Evolutionary conservation across 2,329 filamentous ascomycete species (phyloP), one percentile per base, ranked within the genome.

Genomic region (Rhynchosporium graminicola): DNA sequence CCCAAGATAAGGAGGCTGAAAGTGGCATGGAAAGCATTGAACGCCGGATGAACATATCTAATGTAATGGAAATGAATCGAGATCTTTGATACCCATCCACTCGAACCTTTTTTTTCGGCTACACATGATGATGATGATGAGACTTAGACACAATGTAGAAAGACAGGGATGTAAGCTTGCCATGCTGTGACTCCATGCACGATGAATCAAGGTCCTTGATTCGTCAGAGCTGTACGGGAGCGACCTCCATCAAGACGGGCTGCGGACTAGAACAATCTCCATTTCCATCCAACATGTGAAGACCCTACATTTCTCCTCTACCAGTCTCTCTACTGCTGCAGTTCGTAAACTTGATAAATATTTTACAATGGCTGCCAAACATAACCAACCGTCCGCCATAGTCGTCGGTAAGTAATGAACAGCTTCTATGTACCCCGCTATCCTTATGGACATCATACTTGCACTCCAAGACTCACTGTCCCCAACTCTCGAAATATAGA

Each of bases 11-110:
- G 78, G 69, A 78, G 86, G 63, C 69, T 87, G 31, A 72, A 74
- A 63, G 84, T 87, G 36, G 86, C 83, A 36, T 87, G 84, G 83
- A 79, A 75, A 68, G 81, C 83, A 6, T 74, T 87, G 74, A 76
- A 36, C 52, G 57, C 45, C 68, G 58, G 52, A 56, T 56, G 29
- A 60, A 59, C 28, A 60, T 40, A n/a, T 15, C 15, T 20, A 1
- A 20, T 20, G 20, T 7, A 48, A 58, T 56, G 63, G 52, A 61
- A 54, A 60, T 42, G 8, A 3, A 42, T 12, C 40, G 10, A 42
- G 40, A 42, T 15, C 15, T 42, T 15, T 42, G 4, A 42, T 15
- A 6, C 40, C 40, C 15, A 42, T 0, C 15, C 8, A 12, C 10
- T 42, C 15, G 20, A 42, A 42, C 40, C 15, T 42, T 15, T 42